Conservation (phyloP, 2,329 filamentous ascomycete genomes). For the Penicillium aurantiogriseum region DNA sequence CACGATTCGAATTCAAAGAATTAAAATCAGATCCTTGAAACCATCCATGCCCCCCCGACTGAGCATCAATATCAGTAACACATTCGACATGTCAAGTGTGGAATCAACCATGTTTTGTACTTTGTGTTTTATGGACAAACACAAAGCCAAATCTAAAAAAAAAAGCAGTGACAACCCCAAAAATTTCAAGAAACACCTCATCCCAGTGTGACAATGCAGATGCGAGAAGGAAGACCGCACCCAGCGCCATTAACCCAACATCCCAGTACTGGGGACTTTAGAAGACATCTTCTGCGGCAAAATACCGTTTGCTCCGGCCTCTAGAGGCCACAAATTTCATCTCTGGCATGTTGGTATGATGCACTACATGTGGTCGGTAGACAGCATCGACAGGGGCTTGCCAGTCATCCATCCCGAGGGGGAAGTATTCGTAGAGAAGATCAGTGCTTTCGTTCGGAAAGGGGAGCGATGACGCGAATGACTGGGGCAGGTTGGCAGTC, state of each 20-base stretch:
- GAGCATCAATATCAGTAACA: conserved; percentile 2
- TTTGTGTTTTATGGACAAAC: conserved; percentile 2
- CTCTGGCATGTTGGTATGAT: conserved; percentile 74
- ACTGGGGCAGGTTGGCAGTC: conserved; percentile 34
- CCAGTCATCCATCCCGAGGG: conserved; percentile 85
- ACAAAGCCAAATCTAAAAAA: conserved; percentile 9
- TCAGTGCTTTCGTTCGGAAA: conserved; percentile 68
- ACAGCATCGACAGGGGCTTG: conserved; percentile 87
- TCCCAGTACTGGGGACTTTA: conserved; percentile 11
- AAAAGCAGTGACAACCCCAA: conserved; percentile 1
- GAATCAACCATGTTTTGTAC: conserved; percentile 1
- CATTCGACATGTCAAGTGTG: conserved; percentile 1
- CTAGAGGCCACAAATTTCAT: conserved; percentile 66
- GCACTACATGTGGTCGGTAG: conserved; percentile 88
- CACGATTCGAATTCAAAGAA: conserved; percentile 5
- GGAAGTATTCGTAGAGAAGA: conserved; percentile 91
- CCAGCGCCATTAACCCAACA: conserved; percentile 6
- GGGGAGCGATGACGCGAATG: conserved; percentile 57
- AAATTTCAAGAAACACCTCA: conserved; percentile 7
- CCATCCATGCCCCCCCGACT: background rate
- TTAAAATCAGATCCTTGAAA: background rate
- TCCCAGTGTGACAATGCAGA: conserved; percentile 21
- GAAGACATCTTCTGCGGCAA: conserved; percentile 59
- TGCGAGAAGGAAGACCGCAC: conserved; percentile 12
- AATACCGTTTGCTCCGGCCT: conserved; percentile 69